Evolutionary conservation across 2,329 filamentous ascomycete species (phyloP).

Genomic region (Phyllosticta ampelicida): DNA sequence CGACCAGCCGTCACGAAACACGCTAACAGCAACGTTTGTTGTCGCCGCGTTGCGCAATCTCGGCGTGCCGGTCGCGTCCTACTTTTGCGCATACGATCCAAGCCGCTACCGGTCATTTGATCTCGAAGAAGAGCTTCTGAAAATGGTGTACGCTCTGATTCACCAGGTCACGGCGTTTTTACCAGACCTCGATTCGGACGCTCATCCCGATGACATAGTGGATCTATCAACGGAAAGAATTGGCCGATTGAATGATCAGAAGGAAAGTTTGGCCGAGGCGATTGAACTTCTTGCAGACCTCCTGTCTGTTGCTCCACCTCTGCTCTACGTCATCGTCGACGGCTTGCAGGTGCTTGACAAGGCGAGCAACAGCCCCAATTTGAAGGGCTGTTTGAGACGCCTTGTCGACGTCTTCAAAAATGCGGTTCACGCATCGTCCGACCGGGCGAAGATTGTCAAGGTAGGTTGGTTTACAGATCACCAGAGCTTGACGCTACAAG

Average conservation of each 20-base stretch:
- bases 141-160: conserved; percentile 3
- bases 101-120: conserved; percentile 4
- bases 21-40: not conserved
- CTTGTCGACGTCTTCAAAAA: not conserved
- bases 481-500: not conserved
- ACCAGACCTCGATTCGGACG: not conserved
- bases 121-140: not conserved
- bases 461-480: not conserved
- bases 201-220: not conserved
- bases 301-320: not conserved
- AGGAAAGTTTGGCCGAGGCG: not conserved
- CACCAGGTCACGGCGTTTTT: conserved; percentile 13
- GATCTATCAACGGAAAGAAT: not conserved
- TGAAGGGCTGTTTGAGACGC: not conserved
- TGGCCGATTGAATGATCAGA: not conserved
- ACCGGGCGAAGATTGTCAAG: not conserved
- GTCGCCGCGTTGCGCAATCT: not conserved
- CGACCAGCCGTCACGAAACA: not conserved
- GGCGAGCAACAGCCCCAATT: not conserved
- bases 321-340: not conserved
- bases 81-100: conserved; percentile 11
- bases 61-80: conserved; percentile 10
- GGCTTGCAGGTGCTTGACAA: not conserved
- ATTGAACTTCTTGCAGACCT: not conserved
- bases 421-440: not conserved